phyloP scores from a whole-genome alignment of 495 filamentous ascomycete genomes.

The Aspergillus wentii region DNA sequence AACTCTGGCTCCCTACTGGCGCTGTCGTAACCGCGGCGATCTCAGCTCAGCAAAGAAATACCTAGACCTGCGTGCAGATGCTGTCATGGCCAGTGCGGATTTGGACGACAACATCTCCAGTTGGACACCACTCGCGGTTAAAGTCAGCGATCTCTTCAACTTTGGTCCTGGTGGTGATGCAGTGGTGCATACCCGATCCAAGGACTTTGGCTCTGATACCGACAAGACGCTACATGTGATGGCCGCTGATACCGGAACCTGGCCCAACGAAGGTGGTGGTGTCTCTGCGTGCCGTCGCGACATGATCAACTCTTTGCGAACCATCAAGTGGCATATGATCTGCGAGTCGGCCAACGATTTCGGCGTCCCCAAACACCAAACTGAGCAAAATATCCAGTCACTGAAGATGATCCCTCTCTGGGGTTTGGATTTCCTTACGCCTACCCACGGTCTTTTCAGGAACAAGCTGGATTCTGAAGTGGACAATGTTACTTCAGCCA shows the following conservation, averaged over 20 bases:
- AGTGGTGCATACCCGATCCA: constrained; percentile 37
- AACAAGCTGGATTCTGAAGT: constrained; percentile 60
- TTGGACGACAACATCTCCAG: constrained; percentile 53
- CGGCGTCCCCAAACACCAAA: constrained; percentile 61
- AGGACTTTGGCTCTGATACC: constrained; percentile 44
- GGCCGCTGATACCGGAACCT: constrained; percentile 59
- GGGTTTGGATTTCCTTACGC: constrained; percentile 60
- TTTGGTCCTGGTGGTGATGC: constrained; percentile 61
- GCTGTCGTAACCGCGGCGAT: constrained; percentile 48
- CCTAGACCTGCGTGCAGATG: constrained; percentile 50
- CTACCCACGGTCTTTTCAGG: constrained; percentile 58
- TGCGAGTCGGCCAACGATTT: constrained; percentile 64
- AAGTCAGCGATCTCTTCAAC: constrained; percentile 57
- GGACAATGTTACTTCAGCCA: constrained; percentile 49
- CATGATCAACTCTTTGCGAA: constrained; percentile 58
- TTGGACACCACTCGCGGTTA: constrained; percentile 58
- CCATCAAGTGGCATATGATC: constrained; percentile 62
- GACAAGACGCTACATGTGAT: constrained; percentile 55
- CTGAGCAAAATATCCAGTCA: constrained; percentile 60
- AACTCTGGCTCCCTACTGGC: constrained; percentile 55
- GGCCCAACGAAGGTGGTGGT: constrained; percentile 63
- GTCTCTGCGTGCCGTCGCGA: constrained; percentile 65
- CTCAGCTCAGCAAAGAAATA: constrained; percentile 50
- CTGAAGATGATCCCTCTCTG: constrained; percentile 62
- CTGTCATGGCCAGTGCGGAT: constrained; percentile 57